A percentile compares a stretch with the other conserved stretches of the same genome.
Conservation (phyloP, 192 early-diverging fungal genomes). For the Coemansia sp. region DNA sequence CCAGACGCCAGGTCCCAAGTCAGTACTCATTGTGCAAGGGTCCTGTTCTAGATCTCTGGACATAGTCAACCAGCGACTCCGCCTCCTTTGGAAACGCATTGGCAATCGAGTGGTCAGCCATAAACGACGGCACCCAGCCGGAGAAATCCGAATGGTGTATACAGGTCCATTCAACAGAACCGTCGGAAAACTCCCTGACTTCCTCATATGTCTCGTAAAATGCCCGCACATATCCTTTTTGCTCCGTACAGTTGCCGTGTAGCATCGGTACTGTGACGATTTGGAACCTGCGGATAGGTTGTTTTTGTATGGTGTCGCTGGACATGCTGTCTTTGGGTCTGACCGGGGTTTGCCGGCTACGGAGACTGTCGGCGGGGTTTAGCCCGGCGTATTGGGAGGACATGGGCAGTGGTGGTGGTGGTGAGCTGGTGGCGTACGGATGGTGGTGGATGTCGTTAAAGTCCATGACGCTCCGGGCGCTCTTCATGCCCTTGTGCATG, state of each 20-base stretch:
- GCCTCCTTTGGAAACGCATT: slow-evolving; percentile 37
- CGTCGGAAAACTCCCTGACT: slow-evolving; percentile 34
- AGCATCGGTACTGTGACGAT: slow-evolving; percentile 27
- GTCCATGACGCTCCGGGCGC: slow-evolving; percentile 16
- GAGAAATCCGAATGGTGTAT: slow-evolving; percentile 47
- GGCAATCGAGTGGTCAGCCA: slow-evolving; percentile 42
- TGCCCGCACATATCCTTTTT: slow-evolving; percentile 34
- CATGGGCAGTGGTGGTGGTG: too few species aligned
- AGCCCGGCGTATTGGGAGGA: slow-evolving; percentile 20
- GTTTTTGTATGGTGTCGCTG: neutral
- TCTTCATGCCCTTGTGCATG: slow-evolving; percentile 10
- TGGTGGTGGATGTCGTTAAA: slow-evolving; percentile 12
- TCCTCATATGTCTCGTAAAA: slow-evolving; percentile 47
- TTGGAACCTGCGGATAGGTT: slow-evolving; percentile 32
- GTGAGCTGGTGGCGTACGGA: too few species aligned
- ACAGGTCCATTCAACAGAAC: slow-evolving; percentile 36
- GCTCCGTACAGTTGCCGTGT: slow-evolving; percentile 26
- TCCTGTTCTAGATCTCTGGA: neutral
- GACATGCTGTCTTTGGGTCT: too few species aligned
- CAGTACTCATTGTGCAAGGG: slow-evolving; percentile 3
- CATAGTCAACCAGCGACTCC: slow-evolving; percentile 28
- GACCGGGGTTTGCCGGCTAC: neutral
- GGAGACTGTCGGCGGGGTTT: slow-evolving; percentile 2
- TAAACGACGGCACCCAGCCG: slow-evolving; percentile 40
- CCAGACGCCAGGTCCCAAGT: neutral